Conservation (phyloP, 169 alveolate species). For the Pseudocohnilembus persalinus region DNA sequence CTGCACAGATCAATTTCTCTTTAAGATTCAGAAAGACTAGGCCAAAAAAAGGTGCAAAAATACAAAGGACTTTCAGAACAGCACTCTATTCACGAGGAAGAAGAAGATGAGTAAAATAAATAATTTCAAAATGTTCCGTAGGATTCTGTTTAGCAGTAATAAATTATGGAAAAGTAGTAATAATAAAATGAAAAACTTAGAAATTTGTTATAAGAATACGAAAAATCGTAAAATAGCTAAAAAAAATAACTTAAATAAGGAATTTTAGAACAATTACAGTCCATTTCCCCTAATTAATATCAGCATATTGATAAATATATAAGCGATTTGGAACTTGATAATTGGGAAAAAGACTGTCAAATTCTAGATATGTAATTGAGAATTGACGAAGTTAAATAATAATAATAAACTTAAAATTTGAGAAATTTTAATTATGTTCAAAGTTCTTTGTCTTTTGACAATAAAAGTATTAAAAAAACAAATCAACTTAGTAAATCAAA, state of each 20-base stretch:
- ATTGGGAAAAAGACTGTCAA: not conserved
- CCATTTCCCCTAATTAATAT: not conserved
- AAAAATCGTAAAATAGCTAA: not conserved
- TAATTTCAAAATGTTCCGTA: not conserved
- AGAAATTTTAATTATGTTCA: not conserved
- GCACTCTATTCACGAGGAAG: not conserved
- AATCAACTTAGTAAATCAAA: not conserved
- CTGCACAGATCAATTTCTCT: not conserved
- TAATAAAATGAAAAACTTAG: not conserved
- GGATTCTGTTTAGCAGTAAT: not conserved
- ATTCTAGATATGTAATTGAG: not conserved
- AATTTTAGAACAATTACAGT: not conserved
- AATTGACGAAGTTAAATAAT: not conserved
- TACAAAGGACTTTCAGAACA: not conserved
- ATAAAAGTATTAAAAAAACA: too few relatives aligned
- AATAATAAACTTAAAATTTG: not conserved
- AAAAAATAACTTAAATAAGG: too few relatives aligned
- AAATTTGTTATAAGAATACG: too few relatives aligned
- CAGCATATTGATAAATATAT: too few relatives aligned
- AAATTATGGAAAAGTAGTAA: too few relatives aligned
- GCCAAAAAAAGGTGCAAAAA: not conserved
- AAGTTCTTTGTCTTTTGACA: not conserved
- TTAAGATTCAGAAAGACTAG: not conserved
- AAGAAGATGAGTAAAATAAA: not conserved
- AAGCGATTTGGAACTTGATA: not conserved